Conservation (phyloP, 345 rosid genomes). For the Bretschneidera sinensis region DNA sequence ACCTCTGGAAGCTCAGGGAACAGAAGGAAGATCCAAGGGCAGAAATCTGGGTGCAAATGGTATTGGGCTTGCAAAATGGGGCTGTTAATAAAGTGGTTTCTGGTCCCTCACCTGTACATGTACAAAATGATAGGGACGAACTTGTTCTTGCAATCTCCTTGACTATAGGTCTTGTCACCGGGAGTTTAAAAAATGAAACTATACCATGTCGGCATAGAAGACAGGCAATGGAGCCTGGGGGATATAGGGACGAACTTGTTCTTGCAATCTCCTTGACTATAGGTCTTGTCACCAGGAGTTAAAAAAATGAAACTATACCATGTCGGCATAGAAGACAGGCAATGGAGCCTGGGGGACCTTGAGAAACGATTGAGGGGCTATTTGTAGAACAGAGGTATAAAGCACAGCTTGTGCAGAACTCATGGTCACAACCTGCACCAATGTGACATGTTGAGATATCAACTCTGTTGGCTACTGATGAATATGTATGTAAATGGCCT, state of each 20-base stretch:
- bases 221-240: constrained; percentile 79
- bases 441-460: background rate
- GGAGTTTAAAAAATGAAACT: constrained; percentile 68
- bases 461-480: too few relatives aligned
- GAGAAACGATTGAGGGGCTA: constrained; percentile 38
- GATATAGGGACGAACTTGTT: constrained; percentile 67
- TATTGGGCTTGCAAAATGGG: constrained; percentile 65
- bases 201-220: constrained; percentile 91
- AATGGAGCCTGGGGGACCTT: constrained; percentile 64
- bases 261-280: constrained; percentile 41
- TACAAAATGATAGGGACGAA: constrained; percentile 64
- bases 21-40: constrained; percentile 68
- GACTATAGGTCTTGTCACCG: constrained; percentile 21
- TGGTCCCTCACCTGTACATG: constrained; percentile 60
- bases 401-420: constrained; percentile 84
- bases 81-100: constrained; percentile 50
- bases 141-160: constrained; percentile 57
- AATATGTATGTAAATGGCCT: too few relatives aligned
- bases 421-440: constrained; percentile 78
- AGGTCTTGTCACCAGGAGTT: constrained; percentile 57
- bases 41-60: constrained; percentile 44
- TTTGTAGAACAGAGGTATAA: constrained; percentile 77
- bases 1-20: constrained; percentile 66
- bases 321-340: constrained; percentile 92
- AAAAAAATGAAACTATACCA: constrained; percentile 72